These are phyloP conservation scores for Boletus sensibilis DNA, from an alignment of 768 basidiomycete genomes.

Conservation along the genomic window DNA sequence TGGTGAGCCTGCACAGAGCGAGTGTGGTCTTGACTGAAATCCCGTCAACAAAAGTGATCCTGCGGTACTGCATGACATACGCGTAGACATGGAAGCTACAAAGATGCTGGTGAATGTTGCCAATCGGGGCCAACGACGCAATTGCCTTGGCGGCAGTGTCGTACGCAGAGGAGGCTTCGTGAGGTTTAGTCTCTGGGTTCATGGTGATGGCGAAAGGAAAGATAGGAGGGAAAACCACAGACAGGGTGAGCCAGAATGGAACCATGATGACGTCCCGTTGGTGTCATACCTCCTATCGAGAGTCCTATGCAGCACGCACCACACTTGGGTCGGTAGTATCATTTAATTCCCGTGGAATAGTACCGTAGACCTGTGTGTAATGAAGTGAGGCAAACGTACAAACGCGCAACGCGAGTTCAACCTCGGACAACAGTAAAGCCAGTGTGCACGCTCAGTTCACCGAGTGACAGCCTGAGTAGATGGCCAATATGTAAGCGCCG, in stretches of 20 bases:
- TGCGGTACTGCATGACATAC: constrained; percentile 13
- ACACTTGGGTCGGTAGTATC: neutral
- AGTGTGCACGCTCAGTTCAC: neutral
- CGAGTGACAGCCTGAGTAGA: neutral
- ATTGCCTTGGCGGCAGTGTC: constrained; percentile 26
- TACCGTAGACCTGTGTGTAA: neutral
- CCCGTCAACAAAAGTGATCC: neutral
- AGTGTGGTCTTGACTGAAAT: constrained; percentile 28
- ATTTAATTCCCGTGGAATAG: neutral
- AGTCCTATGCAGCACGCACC: neutral
- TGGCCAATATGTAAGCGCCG: neutral
- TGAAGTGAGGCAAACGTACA: neutral
- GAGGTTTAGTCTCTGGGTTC: constrained; percentile 30
- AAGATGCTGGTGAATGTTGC: constrained; percentile 30
- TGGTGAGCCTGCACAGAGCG: constrained; percentile 45
- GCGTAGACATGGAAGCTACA: constrained; percentile 38
- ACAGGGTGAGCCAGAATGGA: neutral
- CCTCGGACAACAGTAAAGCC: neutral
- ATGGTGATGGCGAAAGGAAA: constrained; percentile 10
- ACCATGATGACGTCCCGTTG: constrained; percentile 1
- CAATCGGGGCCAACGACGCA: constrained; percentile 38
- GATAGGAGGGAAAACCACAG: neutral
- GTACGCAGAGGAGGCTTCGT: constrained; percentile 23
- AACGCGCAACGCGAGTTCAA: neutral
- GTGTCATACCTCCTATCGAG: constrained; percentile 11